Percentiles rank a stretch among this genome's conserved stretches.
phyloP scores from a whole-genome alignment of 306 rosid genomes.

The Sesbania bispinosa region DNA sequence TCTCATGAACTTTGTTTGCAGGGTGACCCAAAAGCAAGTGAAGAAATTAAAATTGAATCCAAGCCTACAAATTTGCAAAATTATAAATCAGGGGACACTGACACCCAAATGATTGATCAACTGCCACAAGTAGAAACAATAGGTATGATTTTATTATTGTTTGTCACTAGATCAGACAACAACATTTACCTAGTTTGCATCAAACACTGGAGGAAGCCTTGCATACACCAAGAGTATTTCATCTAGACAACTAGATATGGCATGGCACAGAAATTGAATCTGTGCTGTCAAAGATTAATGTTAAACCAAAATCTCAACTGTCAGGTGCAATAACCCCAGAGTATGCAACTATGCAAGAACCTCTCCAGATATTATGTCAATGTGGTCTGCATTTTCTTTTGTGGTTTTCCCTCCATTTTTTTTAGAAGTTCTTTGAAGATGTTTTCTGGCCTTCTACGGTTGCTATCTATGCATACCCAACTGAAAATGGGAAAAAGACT shows the following conservation, averaged over 20 bases:
- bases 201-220: conserved; percentile 8
- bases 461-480: neutral
- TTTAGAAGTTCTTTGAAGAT: neutral
- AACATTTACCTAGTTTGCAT: conserved; percentile 17
- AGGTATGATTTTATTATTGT: conserved; percentile 46
- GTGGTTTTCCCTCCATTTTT: neutral
- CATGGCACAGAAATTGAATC: conserved; percentile 5
- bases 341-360: conserved; percentile 26
- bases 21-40: conserved; percentile 64
- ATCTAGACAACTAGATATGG: conserved; percentile 15
- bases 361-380: neutral
- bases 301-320: conserved; percentile 6
- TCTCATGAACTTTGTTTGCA: conserved; percentile 35
- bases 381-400: conserved; percentile 2
- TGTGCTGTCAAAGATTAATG: neutral
- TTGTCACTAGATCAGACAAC: neutral
- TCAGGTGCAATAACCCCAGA: neutral
- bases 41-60: conserved; percentile 50
- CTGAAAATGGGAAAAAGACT: neutral
- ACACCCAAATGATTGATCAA: conserved; percentile 47
- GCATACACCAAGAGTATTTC: conserved; percentile 17
- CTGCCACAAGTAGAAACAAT: conserved; percentile 63
- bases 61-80: conserved; percentile 40
- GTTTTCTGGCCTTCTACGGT: neutral
- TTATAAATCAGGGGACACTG: conserved; percentile 45